Conservation (phyloP, 2,329 filamentous ascomycete species). For the Rhynchosporium graminicola region DNA sequence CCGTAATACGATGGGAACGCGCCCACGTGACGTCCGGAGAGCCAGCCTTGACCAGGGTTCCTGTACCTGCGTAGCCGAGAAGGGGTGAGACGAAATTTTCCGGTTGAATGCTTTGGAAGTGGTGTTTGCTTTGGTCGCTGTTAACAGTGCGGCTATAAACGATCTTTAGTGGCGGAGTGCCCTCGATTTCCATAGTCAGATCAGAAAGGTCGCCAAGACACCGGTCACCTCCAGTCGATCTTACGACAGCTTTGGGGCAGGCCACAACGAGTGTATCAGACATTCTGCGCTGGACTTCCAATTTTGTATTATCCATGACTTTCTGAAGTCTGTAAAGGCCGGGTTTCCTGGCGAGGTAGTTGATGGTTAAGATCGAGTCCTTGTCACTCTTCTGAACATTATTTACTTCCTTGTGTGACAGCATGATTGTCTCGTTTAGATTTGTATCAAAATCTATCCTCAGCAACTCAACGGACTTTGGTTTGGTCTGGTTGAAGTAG, state of each 20-base stretch:
- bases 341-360: slow-evolving; percentile 77
- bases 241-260: slow-evolving; percentile 79
- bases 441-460: slow-evolving; percentile 83
- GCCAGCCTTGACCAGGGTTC: slow-evolving; percentile 56
- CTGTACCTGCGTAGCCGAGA: slow-evolving; percentile 58
- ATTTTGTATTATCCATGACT: slow-evolving; percentile 89
- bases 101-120: slow-evolving; percentile 91
- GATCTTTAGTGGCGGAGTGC: slow-evolving; percentile 88
- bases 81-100: slow-evolving; percentile 82
- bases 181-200: slow-evolving; percentile 77
- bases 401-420: slow-evolving; percentile 72
- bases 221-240: slow-evolving; percentile 63
- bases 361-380: slow-evolving; percentile 62
- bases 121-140: slow-evolving; percentile 77
- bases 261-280: slow-evolving; percentile 81
- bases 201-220: slow-evolving; percentile 89
- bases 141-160: slow-evolving; percentile 90
- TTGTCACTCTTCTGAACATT: slow-evolving; percentile 65
- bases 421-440: slow-evolving; percentile 75
- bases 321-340: slow-evolving; percentile 83
- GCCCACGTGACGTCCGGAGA: slow-evolving; percentile 80
- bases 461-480: slow-evolving; percentile 83
- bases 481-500: slow-evolving; percentile 89
- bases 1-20: slow-evolving; percentile 68
- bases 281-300: slow-evolving; percentile 78